Evolutionary conservation across 805 yeast species (phyloP).

Genomic region (Starmerella floricola): DNA sequence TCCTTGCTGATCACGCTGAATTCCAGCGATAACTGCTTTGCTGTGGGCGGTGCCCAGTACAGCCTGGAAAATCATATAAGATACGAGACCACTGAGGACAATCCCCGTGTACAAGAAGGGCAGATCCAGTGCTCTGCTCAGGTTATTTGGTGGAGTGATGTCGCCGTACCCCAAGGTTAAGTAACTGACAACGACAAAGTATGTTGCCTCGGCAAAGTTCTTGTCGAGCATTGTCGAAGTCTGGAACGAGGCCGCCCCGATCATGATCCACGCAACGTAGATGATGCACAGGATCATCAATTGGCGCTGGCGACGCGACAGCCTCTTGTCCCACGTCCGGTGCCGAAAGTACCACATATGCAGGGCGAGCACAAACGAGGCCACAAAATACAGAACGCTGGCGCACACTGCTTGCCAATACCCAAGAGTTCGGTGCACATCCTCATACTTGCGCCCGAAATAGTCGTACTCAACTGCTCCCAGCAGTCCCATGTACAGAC

Average conservation of each 20-base stretch:
- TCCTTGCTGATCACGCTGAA: neutral
- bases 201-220: slow-evolving; percentile 54
- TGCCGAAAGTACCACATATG: slow-evolving; percentile 52
- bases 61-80: slow-evolving; percentile 25
- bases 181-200: slow-evolving; percentile 59
- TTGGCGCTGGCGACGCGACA: slow-evolving; percentile 54
- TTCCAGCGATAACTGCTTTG: slow-evolving; percentile 1
- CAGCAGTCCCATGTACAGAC: slow-evolving; percentile 41
- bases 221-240: slow-evolving; percentile 32
- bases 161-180: slow-evolving; percentile 79
- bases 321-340: slow-evolving; percentile 42
- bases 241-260: slow-evolving; percentile 55
- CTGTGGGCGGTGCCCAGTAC: slow-evolving; percentile 5
- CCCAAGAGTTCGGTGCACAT: slow-evolving; percentile 42
- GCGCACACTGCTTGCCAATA: slow-evolving; percentile 72
- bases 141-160: slow-evolving; percentile 41
- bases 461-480: slow-evolving; percentile 30
- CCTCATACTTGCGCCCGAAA: slow-evolving; percentile 20
- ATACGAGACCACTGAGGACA: slow-evolving; percentile 57
- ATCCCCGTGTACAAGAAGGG: slow-evolving; percentile 61
- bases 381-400: slow-evolving; percentile 45
- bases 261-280: slow-evolving; percentile 54
- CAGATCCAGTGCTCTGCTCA: slow-evolving; percentile 47
- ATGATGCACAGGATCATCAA: slow-evolving; percentile 60
- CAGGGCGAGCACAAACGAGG: slow-evolving; percentile 40